Evolutionary conservation across 2,329 filamentous ascomycete species (phyloP), one percentile per base, ranked within the genome.

Genomic region (Sporothrix brunneoviolacea): DNA sequence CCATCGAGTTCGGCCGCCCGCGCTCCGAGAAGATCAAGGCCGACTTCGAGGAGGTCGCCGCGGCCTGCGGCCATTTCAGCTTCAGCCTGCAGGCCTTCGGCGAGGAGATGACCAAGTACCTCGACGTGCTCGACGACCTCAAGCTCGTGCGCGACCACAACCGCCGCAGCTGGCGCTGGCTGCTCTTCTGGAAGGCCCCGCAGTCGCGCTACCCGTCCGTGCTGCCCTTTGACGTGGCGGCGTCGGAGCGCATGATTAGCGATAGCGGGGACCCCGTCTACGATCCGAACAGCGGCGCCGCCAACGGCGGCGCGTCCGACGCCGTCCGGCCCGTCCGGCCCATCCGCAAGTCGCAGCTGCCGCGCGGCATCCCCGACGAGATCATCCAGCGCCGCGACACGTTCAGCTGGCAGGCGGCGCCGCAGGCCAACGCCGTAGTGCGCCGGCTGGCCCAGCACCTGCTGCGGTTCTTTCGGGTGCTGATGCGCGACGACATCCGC

Each of bases 11-110:
- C 35, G 80, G 80, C 10, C 80, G 80, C 52, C 73, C 82, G 3
- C 77, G 82, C 37, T 83, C 85, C 0, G 76, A 88, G 47, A 85
- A 86, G 55, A 77, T 91, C 8, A 85, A 94, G 62, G 93, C 91
- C 3, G 93, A 97, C 65, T 90, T 95, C 51, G 93, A 98, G 65
- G 93, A 98, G 66, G 91, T 97, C 10, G 91, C 91, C 36, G 91
- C 93, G n/a, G 94, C 91, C 51, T 98, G 93, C 62, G 91, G 93
- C 0, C 91, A 97, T 67, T 98, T 97, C 63, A 91, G 88, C 62
- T 96, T 93, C 64, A 94, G 87, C 38, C 73, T 98, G 22, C 80
- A 93, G 55, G 87, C 93, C 58, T 91, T 97, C 62, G 91, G 89
- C 0, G 88, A 95, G 62, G 90, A 96, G 62, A 86, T 95, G 70